Conservation (phyloP, 495 filamentous ascomycete genomes). For the Penicillium waksmanii region DNA sequence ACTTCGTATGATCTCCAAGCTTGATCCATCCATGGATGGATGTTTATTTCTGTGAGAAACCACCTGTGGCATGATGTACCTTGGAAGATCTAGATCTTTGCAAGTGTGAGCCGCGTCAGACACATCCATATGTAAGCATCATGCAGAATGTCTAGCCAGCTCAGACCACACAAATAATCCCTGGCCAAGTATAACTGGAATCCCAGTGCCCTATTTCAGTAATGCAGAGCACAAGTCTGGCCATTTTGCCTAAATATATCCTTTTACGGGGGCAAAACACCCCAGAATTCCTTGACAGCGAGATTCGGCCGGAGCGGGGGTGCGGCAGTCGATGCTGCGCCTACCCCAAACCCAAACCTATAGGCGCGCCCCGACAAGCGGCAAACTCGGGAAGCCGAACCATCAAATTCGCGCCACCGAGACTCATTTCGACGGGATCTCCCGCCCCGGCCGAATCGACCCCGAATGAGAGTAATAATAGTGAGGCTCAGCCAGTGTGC, state of each 20-base stretch:
- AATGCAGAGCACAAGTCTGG: neutral
- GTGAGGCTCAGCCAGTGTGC: conserved; percentile 9
- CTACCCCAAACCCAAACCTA: neutral
- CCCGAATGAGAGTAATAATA: neutral
- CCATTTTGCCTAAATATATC: neutral
- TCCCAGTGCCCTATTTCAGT: neutral
- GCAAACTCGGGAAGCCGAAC: conserved; percentile 15
- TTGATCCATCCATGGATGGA: no score
- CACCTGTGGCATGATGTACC: no score
- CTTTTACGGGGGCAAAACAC: neutral
- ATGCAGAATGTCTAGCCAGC: no score
- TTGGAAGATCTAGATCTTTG: no score
- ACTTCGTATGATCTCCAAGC: no score
- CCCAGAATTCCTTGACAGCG: neutral
- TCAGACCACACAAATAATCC: no score
- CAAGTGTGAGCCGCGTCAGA: no score
- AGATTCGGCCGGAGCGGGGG: conserved; percentile 7
- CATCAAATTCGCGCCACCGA: neutral
- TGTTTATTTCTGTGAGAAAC: no score
- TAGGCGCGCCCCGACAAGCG: conserved; percentile 14
- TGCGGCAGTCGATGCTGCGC: neutral
- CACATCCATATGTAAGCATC: no score
- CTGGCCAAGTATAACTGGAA: no score
- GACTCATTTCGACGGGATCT: neutral
- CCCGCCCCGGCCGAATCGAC: conserved; percentile 8